Evolutionary conservation across 768 basidiomycete genomes (phyloP).

Genomic region (Boletus rubropictus): DNA sequence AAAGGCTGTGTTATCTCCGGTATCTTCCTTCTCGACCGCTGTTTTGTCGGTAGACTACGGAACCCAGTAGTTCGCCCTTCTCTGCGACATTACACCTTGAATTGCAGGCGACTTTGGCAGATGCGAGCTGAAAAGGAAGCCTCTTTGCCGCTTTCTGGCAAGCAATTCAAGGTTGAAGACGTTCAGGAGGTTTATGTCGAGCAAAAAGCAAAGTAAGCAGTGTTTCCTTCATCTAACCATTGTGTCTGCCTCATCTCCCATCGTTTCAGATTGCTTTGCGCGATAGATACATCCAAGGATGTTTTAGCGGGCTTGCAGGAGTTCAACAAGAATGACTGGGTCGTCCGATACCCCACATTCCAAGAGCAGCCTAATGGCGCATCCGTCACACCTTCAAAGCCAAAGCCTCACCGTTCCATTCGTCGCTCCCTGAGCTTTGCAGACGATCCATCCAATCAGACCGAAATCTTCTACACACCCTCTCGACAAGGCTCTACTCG

Average conservation of each 20-base stretch:
- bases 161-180: constrained; percentile 54
- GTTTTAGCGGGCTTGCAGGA: constrained; percentile 65
- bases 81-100: background rate
- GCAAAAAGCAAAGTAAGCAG: constrained; percentile 66
- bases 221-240: background rate
- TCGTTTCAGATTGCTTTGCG: constrained; percentile 48
- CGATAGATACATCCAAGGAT: constrained; percentile 65
- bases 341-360: constrained; percentile 81
- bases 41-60: constrained; percentile 6
- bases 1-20: constrained; percentile 1
- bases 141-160: constrained; percentile 11
- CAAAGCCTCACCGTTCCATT: constrained; percentile 35
- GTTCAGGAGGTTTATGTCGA: constrained; percentile 72
- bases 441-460: constrained; percentile 67
- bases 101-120: constrained; percentile 2
- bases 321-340: constrained; percentile 86
- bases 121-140: constrained; percentile 17
- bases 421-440: constrained; percentile 78
- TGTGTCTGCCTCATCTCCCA: background rate
- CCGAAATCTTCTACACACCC: constrained; percentile 57
- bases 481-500: constrained; percentile 45
- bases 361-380: constrained; percentile 37
- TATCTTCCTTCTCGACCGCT: background rate
- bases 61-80: background rate
- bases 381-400: constrained; percentile 26